Base-by-base conservation (phyloP, 441 rosid species). In the Populus hybrid region DNA sequence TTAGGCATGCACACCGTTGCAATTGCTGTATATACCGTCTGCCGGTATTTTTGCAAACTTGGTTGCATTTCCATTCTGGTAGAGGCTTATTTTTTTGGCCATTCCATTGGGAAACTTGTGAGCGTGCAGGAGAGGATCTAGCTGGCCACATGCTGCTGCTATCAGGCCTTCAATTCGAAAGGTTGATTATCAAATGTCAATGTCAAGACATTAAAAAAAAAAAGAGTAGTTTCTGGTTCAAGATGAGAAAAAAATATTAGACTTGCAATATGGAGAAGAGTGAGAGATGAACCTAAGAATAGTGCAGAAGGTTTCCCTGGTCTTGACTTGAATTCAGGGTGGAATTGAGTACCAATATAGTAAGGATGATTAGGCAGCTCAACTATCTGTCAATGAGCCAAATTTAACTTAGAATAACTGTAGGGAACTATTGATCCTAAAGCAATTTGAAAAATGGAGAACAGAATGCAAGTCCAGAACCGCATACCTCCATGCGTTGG, bases 251-350 rank as follows among this genome's bases (percentile, higher is more conserved):
- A 18, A 4, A 10, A 38, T 29, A 61, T 0, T 3, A 21, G 6
- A 3, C 18, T 14, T 18, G 21, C 6, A n/a, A 53, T 16, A 20
- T 31, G 31, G 14, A 36, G 74, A 75, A 65, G 45, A 71, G 28
- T 14, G 69, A 42, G 77, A 31, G 42, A 76, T 14, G 66, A 83
- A 93, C 99, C 99, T 82, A 83, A 80, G 86, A 95, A 95, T 72
- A 91, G 79, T 1, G 97, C 89, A 73, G 98, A 91, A 69, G 99
- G 99, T 73, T 90, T 92, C 78, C 95, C 95, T 0, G 99, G 98
- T 86, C 97, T 90, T 77, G 97, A 95, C 83, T 95, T 94, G 69
- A 92, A 95, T 76, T 95, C 99, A 31, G 99, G 99, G 82, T 95
- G 99, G 87, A 94, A 95, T 86, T 95, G 99, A 81, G 69, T 91